Evolutionary conservation across 2,329 filamentous ascomycete species (phyloP).

Genomic region (Aciculosporium take): DNA sequence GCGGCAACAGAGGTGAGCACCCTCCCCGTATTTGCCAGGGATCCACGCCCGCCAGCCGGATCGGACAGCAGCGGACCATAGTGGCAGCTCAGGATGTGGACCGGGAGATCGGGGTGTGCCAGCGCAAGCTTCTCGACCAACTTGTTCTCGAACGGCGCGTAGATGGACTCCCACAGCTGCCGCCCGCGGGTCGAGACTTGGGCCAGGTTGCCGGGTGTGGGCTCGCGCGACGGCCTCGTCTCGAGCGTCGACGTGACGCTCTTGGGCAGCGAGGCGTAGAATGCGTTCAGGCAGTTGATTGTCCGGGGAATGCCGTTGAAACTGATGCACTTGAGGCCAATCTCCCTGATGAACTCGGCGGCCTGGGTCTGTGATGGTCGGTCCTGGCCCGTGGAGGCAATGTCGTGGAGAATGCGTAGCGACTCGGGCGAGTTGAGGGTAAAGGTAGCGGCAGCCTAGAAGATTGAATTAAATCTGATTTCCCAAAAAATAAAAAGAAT

Average conservation of each 20-base stretch:
- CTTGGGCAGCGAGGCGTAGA: conserved; percentile 46
- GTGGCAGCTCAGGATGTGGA: conserved; percentile 62
- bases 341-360: conserved; percentile 61
- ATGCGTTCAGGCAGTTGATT: conserved; percentile 68
- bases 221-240: conserved; percentile 39
- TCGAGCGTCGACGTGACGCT: conserved; percentile 39
- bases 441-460: conserved; percentile 63
- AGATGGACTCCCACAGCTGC: conserved; percentile 61
- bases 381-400: conserved; percentile 22
- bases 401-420: conserved; percentile 46
- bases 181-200: conserved; percentile 43
- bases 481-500: not conserved
- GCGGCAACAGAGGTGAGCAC: conserved; percentile 61
- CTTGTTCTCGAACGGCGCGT: conserved; percentile 59
- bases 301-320: conserved; percentile 73
- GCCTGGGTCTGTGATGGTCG: conserved; percentile 24
- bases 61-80: conserved; percentile 64
- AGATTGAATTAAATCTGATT: not conserved
- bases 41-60: conserved; percentile 30
- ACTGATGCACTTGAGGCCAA: conserved; percentile 63
- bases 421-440: conserved; percentile 77
- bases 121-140: conserved; percentile 54
- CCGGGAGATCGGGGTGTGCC: conserved; percentile 70
- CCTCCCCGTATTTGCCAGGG: conserved; percentile 44
- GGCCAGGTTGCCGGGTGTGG: conserved; percentile 38